Conservation (phyloP, 305 asterid species). For the Solanum aculeatissimum region DNA sequence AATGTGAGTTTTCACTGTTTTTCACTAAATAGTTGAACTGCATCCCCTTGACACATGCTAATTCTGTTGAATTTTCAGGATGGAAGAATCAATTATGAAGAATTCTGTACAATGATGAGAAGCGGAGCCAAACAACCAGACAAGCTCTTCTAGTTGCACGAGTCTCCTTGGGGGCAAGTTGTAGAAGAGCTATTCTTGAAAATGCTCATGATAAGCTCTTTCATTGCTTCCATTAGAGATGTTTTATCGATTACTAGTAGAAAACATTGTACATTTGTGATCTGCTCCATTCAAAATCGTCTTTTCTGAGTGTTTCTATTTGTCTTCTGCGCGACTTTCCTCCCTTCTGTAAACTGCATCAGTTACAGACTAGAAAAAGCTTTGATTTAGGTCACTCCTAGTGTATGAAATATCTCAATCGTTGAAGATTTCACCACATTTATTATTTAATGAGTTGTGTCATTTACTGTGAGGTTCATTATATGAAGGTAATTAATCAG, state of each 20-base stretch:
- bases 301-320: not conserved
- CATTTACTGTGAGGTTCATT: not conserved
- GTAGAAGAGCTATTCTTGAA: not conserved
- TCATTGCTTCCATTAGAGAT: not conserved
- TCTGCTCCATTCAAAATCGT: not conserved
- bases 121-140: conserved; percentile 49
- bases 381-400: not conserved
- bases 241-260: not conserved
- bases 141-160: conserved; percentile 26
- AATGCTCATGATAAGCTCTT: not conserved
- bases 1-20: conserved; percentile 32
- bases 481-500: not conserved
- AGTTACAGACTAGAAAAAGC: not conserved
- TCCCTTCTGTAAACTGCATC: not conserved
- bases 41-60: not conserved
- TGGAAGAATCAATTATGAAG: conserved; percentile 78
- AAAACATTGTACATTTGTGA: not conserved
- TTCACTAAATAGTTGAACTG: not conserved
- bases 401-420: not conserved
- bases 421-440: not conserved
- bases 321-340: not conserved
- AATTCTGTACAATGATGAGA: conserved; percentile 87
- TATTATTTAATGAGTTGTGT: not conserved
- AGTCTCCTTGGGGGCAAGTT: not conserved
- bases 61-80: conserved; percentile 33